Evolutionary conservation across 306 rosid genomes (phyloP).

Genomic region (Quercus robur): DNA sequence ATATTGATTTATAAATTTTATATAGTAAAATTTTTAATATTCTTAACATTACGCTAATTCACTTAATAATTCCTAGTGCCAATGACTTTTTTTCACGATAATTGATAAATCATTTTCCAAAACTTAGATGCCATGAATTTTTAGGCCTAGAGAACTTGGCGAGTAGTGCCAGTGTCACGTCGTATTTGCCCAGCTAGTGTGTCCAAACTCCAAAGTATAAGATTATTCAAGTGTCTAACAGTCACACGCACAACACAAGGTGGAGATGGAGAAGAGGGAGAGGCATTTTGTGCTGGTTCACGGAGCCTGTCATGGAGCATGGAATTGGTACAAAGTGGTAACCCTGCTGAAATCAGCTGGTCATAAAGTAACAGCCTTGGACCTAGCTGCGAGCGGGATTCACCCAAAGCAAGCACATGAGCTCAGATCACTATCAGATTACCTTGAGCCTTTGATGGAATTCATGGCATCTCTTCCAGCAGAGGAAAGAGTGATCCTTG

Average conservation of each 20-base stretch:
- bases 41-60: too few relatives aligned
- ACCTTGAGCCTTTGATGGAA: slow-evolving; percentile 40
- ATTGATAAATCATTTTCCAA: too few relatives aligned
- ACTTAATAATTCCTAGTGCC: too few relatives aligned
- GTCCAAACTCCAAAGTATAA: too few relatives aligned
- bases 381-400: slow-evolving; percentile 55
- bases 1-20: too few relatives aligned
- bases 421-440: slow-evolving; percentile 31
- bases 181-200: background rate
- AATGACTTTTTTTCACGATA: too few relatives aligned
- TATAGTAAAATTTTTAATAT: too few relatives aligned
- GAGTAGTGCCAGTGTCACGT: too few relatives aligned
- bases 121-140: too few relatives aligned
- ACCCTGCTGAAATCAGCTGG: slow-evolving; percentile 35
- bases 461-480: slow-evolving; percentile 29
- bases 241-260: too few relatives aligned
- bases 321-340: slow-evolving; percentile 61
- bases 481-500: slow-evolving; percentile 48
- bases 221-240: too few relatives aligned
- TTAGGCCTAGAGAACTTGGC: too few relatives aligned
- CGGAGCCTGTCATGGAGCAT: slow-evolving; percentile 58
- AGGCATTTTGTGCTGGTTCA: slow-evolving; percentile 58
- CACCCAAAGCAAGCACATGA: slow-evolving; percentile 32
- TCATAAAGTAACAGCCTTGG: slow-evolving; percentile 45
- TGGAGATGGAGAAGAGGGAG: background rate